Conservation (phyloP, 2,329 filamentous ascomycete genomes). For the Bipolaris bicolor region DNA sequence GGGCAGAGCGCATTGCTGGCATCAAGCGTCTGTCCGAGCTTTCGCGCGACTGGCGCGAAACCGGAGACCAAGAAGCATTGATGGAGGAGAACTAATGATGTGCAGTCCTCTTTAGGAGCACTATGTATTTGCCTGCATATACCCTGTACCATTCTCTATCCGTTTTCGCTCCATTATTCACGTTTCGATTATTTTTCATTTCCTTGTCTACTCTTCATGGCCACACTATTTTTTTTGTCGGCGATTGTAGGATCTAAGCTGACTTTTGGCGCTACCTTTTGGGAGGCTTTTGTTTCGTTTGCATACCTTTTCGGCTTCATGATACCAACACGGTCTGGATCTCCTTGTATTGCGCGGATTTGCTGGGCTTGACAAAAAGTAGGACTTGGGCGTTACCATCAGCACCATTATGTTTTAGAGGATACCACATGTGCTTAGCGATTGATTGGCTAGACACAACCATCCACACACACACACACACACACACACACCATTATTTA, state of each 20-base stretch:
- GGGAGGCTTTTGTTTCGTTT: slow-evolving; percentile 13
- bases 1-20: slow-evolving; percentile 82
- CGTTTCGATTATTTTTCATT: slow-evolving; percentile 14
- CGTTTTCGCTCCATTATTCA: slow-evolving; percentile 20
- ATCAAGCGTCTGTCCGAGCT: slow-evolving; percentile 81
- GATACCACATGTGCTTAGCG: slow-evolving; percentile 27
- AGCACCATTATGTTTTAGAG: slow-evolving; percentile 21
- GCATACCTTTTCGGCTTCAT: slow-evolving; percentile 18
- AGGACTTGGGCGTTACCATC: slow-evolving; percentile 21
- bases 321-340: slow-evolving; percentile 28
- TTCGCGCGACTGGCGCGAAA: slow-evolving; percentile 90
- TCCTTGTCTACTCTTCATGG: slow-evolving; percentile 19
- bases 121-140: slow-evolving; percentile 21
- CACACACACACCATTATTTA: slow-evolving; percentile 21
- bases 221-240: slow-evolving; percentile 20
- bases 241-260: slow-evolving; percentile 18
- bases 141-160: slow-evolving; percentile 30
- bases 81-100: slow-evolving; percentile 56
- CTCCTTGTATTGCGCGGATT: slow-evolving; percentile 15
- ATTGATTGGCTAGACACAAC: slow-evolving; percentile 22
- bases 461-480: slow-evolving; percentile 26
- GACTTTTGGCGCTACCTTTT: slow-evolving; percentile 11
- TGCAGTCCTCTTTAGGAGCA: slow-evolving; percentile 13
- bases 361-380: slow-evolving; percentile 24
- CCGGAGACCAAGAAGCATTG: slow-evolving; percentile 72